A percentile compares a stretch with the other conserved stretches of the same genome.
phyloP scores from a whole-genome alignment of 768 basidiomycete genomes.

The Cubamyces sp. region DNA sequence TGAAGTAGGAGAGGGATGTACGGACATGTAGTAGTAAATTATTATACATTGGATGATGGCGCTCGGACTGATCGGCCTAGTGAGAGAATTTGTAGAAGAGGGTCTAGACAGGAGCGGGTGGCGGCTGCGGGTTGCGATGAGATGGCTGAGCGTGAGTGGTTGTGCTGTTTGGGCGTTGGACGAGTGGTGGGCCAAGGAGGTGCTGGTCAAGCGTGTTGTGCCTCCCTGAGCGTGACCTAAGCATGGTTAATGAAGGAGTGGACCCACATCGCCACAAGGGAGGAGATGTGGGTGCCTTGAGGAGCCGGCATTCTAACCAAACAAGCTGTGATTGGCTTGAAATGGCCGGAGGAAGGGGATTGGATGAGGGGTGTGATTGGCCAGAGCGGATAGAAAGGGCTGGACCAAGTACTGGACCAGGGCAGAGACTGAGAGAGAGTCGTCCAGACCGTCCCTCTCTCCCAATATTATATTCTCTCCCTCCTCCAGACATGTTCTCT shows the following conservation, averaged over 20 bases:
- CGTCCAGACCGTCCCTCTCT: too few relatives aligned
- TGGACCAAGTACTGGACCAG: not conserved
- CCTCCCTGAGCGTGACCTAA: too few relatives aligned
- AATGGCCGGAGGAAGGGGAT: slow-evolving; percentile 5
- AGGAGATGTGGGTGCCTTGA: not conserved
- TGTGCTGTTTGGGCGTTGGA: too few relatives aligned
- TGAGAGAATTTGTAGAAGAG: too few relatives aligned
- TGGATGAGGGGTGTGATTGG: not conserved
- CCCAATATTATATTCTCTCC: slow-evolving; percentile 10
- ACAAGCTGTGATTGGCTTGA: slow-evolving; percentile 1
- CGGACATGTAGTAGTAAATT: not conserved
- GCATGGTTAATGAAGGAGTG: not conserved
- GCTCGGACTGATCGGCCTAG: not conserved
- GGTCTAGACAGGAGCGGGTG: too few relatives aligned
- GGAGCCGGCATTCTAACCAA: slow-evolving; percentile 5
- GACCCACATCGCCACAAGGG: slow-evolving; percentile 6
- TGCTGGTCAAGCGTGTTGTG: too few relatives aligned
- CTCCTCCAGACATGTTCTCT: not conserved
- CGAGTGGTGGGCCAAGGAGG: too few relatives aligned
- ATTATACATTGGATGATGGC: not conserved
- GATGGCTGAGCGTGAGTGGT: not conserved
- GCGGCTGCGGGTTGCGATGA: not conserved
- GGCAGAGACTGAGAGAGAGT: too few relatives aligned
- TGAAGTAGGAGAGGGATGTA: not conserved
- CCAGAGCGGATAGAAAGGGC: not conserved